Percentiles rank a stretch among this genome's conserved stretches.
phyloP scores from a whole-genome alignment of 768 basidiomycete species.

The Leccinum subtestaceum region DNA sequence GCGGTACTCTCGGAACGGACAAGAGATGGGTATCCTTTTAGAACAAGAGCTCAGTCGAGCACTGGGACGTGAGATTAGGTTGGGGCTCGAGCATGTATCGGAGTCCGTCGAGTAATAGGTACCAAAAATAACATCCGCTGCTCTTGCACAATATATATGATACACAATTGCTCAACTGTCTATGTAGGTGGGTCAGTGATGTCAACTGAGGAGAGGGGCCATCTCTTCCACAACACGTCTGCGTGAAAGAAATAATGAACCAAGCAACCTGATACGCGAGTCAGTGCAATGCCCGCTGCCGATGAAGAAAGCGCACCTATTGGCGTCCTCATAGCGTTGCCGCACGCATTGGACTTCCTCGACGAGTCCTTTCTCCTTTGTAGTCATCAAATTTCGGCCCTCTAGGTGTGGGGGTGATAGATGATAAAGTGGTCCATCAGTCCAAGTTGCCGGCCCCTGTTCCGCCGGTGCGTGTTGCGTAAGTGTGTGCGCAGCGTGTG shows the following conservation, averaged over 20 bases:
- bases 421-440: conserved; percentile 8
- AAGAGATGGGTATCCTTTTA: conserved; percentile 57
- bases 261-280: conserved; percentile 47
- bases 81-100: conserved; percentile 32
- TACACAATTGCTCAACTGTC: conserved; percentile 1
- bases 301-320: conserved; percentile 44
- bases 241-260: conserved; percentile 64
- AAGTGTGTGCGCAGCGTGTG: not conserved
- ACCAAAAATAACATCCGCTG: not conserved
- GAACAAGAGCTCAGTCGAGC: conserved; percentile 61
- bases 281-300: conserved; percentile 3
- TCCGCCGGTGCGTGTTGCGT: not conserved
- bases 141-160: not conserved
- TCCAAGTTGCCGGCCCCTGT: conserved; percentile 1
- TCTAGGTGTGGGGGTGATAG: not conserved
- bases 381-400: conserved; percentile 1
- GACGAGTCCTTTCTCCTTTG: conserved; percentile 17
- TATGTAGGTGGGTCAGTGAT: not conserved
- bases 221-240: conserved; percentile 33
- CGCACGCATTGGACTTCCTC: conserved; percentile 48
- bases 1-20: conserved; percentile 73
- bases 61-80: conserved; percentile 35
- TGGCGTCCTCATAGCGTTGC: conserved; percentile 61
- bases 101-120: conserved; percentile 16
- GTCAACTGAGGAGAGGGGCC: conserved; percentile 3